Base-by-base conservation (phyloP, 805 yeast genomes). In the Priceomyces carsonii region DNA sequence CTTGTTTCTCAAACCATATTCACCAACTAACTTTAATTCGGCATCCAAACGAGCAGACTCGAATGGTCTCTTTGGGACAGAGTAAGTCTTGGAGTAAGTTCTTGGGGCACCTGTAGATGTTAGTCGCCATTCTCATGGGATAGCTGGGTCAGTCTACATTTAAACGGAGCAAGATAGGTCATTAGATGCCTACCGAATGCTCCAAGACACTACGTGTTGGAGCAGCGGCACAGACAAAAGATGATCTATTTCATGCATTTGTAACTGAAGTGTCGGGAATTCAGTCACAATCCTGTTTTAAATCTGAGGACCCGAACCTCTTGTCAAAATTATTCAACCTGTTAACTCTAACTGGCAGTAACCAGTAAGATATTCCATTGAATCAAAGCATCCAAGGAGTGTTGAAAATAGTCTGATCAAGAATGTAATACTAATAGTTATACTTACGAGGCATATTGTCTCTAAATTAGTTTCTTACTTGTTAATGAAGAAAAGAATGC, bases 1-100 rank as follows among this genome's bases (percentile, higher is more conserved):
- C 91, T 93, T 93, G 96, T 93, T 93, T 81, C 89, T 91, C 71
- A 93, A 85, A 83, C 99, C 99, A 85, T 77, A 90, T 77, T 93
- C 98, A 82, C 99, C 99, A 68, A 95, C 97, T 69, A 93, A 86
- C 79, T 93, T 91, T 74, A 93, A 86, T 79, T 93, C 99, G 71
- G 96, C 88, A 66, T 93, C 99, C 74, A 93, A 83, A 84, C 99
- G 96, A 73, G 97, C 95, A 58, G 95, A 86, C 80, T 93, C 99
- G 82, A 85, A 93, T 55, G 98, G 97, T 75, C 95, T 88, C 84
- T 87, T 89, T 80, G 99, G 99, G 70, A 91, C 96, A 68, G 96
- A 77, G 88, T 87, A 93, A 67, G 99, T 93, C 89, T 93, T 93
- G 62, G 99, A 91, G 85, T 91, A 85, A 69, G 95, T 88, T 81